phyloP scores from a whole-genome alignment of 2,329 filamentous ascomycete genomes.

The Clarireedia paspali region DNA sequence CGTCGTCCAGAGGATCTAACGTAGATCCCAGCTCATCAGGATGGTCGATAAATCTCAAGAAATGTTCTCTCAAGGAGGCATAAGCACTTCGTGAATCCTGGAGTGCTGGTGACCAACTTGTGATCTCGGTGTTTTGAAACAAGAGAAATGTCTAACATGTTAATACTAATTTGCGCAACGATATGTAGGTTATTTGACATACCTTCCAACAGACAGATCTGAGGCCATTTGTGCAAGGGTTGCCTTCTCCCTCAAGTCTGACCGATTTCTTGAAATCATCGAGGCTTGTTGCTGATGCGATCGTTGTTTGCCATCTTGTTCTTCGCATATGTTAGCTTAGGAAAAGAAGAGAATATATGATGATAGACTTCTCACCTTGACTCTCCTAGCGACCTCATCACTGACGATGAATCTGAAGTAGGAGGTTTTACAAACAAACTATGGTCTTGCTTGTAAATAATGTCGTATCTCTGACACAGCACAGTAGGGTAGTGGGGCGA shows the following conservation, averaged over 20 bases:
- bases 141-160: constrained; percentile 64
- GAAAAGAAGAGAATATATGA: neutral
- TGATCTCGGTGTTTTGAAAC: constrained; percentile 57
- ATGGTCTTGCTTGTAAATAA: too few species aligned
- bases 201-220: constrained; percentile 93
- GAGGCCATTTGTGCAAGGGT: constrained; percentile 63
- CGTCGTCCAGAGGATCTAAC: constrained; percentile 80
- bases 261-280: constrained; percentile 58
- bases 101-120: constrained; percentile 62
- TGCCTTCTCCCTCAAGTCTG: constrained; percentile 48
- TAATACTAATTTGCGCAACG: constrained; percentile 3
- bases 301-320: constrained; percentile 59
- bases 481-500: neutral
- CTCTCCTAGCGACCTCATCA: constrained; percentile 48
- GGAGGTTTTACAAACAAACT: neutral
- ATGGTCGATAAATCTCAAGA: constrained; percentile 75
- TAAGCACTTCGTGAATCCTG: constrained; percentile 68
- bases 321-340: constrained; percentile 33
- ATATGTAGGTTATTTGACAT: constrained; percentile 11
- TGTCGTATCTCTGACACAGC: too few species aligned
- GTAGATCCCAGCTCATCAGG: constrained; percentile 70
- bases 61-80: constrained; percentile 60
- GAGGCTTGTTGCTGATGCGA: constrained; percentile 48
- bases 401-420: constrained; percentile 10
- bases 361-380: constrained; percentile 35